A percentile compares a stretch with the other conserved stretches of the same genome.
Evolutionary conservation across 75 land plant genomes (phyloP).

Genomic region (Selaginella tamariscina): DNA sequence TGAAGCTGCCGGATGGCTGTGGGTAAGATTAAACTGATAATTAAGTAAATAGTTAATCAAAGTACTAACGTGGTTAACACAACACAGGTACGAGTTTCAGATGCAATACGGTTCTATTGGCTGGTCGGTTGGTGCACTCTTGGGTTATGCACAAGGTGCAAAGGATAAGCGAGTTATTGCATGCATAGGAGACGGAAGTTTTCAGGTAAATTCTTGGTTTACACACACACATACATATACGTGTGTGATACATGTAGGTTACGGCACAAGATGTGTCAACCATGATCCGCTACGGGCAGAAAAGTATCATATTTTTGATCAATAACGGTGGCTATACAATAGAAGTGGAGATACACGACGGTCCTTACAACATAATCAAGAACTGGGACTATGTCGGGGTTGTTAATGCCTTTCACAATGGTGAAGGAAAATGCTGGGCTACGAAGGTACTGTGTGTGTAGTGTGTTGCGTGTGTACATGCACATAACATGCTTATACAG

Average conservation of each 20-base stretch:
- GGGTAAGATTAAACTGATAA: slow-evolving; percentile 6
- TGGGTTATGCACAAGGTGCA: not conserved
- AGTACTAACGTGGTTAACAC: not conserved
- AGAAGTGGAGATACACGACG: slow-evolving; percentile 41
- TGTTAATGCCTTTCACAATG: slow-evolving; percentile 53
- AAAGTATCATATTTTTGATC: slow-evolving; percentile 32
- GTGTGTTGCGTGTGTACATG: too few relatives aligned
- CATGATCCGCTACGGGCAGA: slow-evolving; percentile 33
- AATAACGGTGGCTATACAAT: slow-evolving; percentile 50
- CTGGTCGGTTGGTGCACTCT: not conserved
- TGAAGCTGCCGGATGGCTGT: slow-evolving; percentile 32
- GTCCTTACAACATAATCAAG: slow-evolving; percentile 43
- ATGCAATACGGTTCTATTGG: slow-evolving; percentile 5
- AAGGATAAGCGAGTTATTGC: not conserved
- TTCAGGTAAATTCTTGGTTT: not conserved
- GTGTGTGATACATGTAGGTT: slow-evolving; percentile 11
- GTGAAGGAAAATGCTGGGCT: slow-evolving; percentile 61
- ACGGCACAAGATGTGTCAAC: slow-evolving; percentile 43
- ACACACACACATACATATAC: not conserved
- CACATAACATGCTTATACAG: slow-evolving; percentile 17
- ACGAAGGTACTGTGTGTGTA: slow-evolving; percentile 35
- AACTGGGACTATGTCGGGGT: slow-evolving; percentile 45
- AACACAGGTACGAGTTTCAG: not conserved
- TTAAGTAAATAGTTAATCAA: not conserved
- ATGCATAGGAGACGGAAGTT: not conserved